phyloP scores from a whole-genome alignment of 495 filamentous ascomycete species.

The Pyronema omphalodes region DNA sequence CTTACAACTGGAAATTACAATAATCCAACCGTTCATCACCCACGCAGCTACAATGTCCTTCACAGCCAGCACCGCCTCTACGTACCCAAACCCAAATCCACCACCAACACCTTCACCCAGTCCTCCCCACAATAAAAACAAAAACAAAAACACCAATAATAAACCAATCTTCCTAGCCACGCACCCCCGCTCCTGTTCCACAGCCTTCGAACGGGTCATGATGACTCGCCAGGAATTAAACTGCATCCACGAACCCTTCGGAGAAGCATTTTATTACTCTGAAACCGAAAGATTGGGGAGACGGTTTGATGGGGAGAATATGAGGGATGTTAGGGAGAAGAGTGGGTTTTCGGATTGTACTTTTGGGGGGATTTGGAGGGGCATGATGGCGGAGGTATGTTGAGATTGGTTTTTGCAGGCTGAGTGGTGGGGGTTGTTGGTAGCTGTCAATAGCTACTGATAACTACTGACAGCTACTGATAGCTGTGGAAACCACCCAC shows the following conservation, averaged over 20 bases:
- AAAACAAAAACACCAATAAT: not conserved
- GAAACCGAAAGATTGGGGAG: conserved; percentile 68
- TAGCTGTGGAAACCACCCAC: not conserved
- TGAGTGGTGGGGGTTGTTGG: not conserved
- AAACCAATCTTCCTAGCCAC: conserved; percentile 85
- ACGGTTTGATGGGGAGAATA: conserved; percentile 46
- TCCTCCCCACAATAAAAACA: not conserved
- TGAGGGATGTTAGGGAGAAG: conserved; percentile 35
- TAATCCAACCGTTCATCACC: too few relatives aligned
- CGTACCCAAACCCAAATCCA: too few relatives aligned
- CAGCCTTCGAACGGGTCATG: conserved; percentile 92
- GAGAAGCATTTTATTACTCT: conserved; percentile 78
- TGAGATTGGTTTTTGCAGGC: conserved; percentile 25
- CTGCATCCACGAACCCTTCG: conserved; percentile 88
- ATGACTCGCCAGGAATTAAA: conserved; percentile 75
- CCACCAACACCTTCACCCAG: not conserved
- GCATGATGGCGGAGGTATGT: conserved; percentile 50
- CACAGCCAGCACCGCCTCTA: too few relatives aligned
- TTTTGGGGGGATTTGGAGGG: conserved; percentile 55
- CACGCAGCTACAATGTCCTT: too few relatives aligned
- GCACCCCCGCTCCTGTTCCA: conserved; percentile 84
- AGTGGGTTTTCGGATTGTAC: conserved; percentile 64
- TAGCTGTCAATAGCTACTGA: not conserved
- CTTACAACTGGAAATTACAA: too few relatives aligned
- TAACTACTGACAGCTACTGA: not conserved